Evolutionary conservation across 371 early-diverging fungal genomes (phyloP), one percentile per base, ranked within the genome.

Genomic region (Mucor mucedo): DNA sequence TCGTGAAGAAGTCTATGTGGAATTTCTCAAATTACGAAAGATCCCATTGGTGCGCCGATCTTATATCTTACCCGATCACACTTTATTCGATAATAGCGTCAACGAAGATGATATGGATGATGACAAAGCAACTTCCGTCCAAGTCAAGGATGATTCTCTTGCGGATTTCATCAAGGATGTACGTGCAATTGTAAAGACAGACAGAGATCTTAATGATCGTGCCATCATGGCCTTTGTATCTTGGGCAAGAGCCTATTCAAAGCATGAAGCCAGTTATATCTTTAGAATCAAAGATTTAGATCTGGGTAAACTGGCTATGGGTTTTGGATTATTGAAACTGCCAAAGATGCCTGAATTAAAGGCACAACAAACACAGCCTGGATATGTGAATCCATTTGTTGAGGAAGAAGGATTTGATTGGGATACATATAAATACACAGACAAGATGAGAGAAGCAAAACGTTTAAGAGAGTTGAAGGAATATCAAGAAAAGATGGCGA

Each of bases 271-370:
- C 4, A 85, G 75, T 38, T 95, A 87, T 72, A 98, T 98, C 42
- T 98, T 98, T 74, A 84, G 91, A 21, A 69, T 89, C n/a, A 92
- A 92, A 60, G 89, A 95, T 65, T 66, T 96, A 49, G 92, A 95
- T 65, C 60, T 96, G 4, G 85, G 82, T 28, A 77, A 78, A 27
- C 75, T 91, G 9, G 95, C 93, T 8, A 84, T 83, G 48, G 87
- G 89, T 1, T 96, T 88, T 78, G 95, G 88, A 0, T 70, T 98
- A 6, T 68, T 95, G 61, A 83, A 77, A 69, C 60, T 97, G 35
- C 98, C 98, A 11, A 93, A 87, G 66, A 95, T 97, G 95, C 95
- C 96, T 2, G 98, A 98, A 76, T 69, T 98, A 41, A 91, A 88
- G 44, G 81, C 62, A 35, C 63, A 66, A 42, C 41, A 48, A 39